phyloP scores from a whole-genome alignment of 208 protist species.

The Hexamita inflata region DNA sequence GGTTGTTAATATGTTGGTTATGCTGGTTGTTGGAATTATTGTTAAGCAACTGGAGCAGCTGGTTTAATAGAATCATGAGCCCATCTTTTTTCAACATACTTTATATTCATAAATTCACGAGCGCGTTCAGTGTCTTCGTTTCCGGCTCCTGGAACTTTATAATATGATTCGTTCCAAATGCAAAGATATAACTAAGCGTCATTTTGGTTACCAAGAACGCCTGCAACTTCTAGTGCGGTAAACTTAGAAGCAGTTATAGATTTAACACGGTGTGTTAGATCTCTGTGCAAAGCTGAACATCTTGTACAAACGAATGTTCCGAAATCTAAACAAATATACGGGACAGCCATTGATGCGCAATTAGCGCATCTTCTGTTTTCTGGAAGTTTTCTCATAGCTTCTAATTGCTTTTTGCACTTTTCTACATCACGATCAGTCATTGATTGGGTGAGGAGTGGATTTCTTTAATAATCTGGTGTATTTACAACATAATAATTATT shows the following conservation, averaged over 20 bases:
- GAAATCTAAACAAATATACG: constrained; percentile 38
- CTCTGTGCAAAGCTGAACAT: constrained; percentile 37
- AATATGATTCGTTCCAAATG: background rate
- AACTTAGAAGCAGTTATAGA: constrained; percentile 30
- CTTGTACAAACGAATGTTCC: constrained; percentile 37
- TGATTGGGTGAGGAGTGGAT: too few relatives aligned
- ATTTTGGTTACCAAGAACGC: background rate
- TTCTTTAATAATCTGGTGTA: too few relatives aligned
- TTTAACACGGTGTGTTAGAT: constrained; percentile 33
- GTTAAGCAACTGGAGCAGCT: background rate
- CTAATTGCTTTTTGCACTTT: constrained; percentile 22
- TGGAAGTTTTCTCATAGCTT: constrained; percentile 24
- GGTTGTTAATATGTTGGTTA: background rate
- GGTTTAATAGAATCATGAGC: background rate
- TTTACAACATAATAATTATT: too few relatives aligned
- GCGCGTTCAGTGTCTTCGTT: constrained; percentile 19
- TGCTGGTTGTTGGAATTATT: background rate
- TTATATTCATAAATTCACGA: constrained; percentile 8
- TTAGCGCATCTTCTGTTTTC: constrained; percentile 36
- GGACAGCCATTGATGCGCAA: constrained; percentile 28
- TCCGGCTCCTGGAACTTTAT: background rate
- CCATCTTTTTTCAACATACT: constrained; percentile 4
- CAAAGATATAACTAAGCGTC: background rate
- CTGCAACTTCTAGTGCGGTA: constrained; percentile 25
- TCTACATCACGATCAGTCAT: constrained; percentile 25